Conservation (phyloP, 805 yeast species). For the Kregervanrija fluxuum region DNA sequence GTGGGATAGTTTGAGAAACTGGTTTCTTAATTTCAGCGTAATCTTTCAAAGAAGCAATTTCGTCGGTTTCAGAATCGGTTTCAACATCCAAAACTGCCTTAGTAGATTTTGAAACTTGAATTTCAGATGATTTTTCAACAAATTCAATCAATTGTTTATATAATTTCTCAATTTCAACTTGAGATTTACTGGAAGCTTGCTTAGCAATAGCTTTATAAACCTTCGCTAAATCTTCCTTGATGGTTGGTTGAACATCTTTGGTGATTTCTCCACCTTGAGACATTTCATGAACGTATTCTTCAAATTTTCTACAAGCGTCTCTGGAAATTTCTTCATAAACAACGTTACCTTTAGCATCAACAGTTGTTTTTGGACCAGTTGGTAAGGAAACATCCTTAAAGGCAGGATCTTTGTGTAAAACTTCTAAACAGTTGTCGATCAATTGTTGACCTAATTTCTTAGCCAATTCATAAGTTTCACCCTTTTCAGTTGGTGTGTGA, state of each 20-base stretch:
- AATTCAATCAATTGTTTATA: constrained; percentile 64
- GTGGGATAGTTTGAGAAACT: constrained; percentile 66
- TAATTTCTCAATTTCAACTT: constrained; percentile 62
- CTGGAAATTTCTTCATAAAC: constrained; percentile 79
- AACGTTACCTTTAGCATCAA: constrained; percentile 84
- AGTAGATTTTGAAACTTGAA: constrained; percentile 59
- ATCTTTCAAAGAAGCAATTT: constrained; percentile 79
- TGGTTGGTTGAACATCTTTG: constrained; percentile 59
- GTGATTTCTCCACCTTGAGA: constrained; percentile 90
- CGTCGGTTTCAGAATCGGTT: constrained; percentile 55
- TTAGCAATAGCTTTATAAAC: constrained; percentile 76
- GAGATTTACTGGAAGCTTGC: constrained; percentile 64
- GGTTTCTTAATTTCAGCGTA: constrained; percentile 62
- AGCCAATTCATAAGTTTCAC: constrained; percentile 89
- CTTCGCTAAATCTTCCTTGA: constrained; percentile 77
- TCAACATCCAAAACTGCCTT: constrained; percentile 37
- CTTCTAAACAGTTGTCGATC: constrained; percentile 92
- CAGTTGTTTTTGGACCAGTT: constrained; percentile 87
- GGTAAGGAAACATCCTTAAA: constrained; percentile 93
- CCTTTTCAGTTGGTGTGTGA: constrained; percentile 76
- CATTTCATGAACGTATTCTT: constrained; percentile 94
- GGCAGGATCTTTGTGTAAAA: constrained; percentile 71
- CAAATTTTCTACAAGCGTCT: constrained; percentile 87
- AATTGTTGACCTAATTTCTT: constrained; percentile 86
- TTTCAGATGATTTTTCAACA: constrained; percentile 63